Conservation (phyloP, 1,284 basidiomycete species). For the Neotropicomus parvogracilis region DNA sequence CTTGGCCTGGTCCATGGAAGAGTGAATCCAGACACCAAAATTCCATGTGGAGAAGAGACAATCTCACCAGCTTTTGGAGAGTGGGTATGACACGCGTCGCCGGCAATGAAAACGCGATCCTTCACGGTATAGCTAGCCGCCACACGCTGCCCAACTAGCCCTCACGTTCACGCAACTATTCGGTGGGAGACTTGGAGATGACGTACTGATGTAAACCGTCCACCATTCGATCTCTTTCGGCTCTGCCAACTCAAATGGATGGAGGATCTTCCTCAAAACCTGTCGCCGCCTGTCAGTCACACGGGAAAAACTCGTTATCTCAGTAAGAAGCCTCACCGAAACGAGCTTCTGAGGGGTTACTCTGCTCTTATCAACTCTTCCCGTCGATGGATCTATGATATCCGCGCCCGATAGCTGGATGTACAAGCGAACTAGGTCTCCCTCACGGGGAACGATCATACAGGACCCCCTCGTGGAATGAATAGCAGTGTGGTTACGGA, state of each 20-base stretch:
- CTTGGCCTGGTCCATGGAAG: slow-evolving; percentile 37
- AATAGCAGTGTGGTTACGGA: slow-evolving; percentile 57
- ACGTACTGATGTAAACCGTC: slow-evolving; percentile 69
- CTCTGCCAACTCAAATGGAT: slow-evolving; percentile 63
- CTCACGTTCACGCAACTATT: not conserved
- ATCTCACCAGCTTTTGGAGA: slow-evolving; percentile 67
- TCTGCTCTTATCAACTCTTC: slow-evolving; percentile 29
- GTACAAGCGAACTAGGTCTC: slow-evolving; percentile 2
- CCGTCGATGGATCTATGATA: not conserved
- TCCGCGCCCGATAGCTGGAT: slow-evolving; percentile 1
- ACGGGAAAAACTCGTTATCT: not conserved
- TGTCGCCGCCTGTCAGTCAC: slow-evolving; percentile 18
- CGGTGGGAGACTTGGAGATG: not conserved
- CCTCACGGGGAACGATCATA: slow-evolving; percentile 56
- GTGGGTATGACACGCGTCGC: slow-evolving; percentile 82
- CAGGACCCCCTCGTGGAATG: slow-evolving; percentile 59
- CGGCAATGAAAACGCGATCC: slow-evolving; percentile 77
- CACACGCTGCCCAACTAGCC: slow-evolving; percentile 71
- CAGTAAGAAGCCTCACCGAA: slow-evolving; percentile 39
- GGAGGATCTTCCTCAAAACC: slow-evolving; percentile 62
- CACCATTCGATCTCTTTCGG: slow-evolving; percentile 71
- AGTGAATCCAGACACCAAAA: not conserved
- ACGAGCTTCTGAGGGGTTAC: slow-evolving; percentile 61
- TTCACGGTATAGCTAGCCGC: slow-evolving; percentile 63
- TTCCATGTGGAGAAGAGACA: not conserved